Evolutionary conservation across 2,329 filamentous ascomycete species (phyloP).

Genomic region (Plectosphaerella cucumerina): DNA sequence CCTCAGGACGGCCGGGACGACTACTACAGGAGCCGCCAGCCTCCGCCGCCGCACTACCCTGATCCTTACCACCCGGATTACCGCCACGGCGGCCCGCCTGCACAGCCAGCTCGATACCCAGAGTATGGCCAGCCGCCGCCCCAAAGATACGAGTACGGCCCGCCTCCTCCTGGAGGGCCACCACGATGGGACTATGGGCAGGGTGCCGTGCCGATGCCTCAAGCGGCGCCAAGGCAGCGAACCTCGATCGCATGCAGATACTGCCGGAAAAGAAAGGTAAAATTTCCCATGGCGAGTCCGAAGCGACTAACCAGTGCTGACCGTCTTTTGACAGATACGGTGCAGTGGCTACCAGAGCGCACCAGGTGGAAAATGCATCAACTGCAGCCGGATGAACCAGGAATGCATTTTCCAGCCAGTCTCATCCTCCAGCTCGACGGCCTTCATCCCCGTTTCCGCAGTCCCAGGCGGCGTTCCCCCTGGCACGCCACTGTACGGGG

Average conservation of each 20-base stretch:
- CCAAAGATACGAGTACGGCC: constrained; percentile 11
- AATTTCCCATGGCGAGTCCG: not conserved
- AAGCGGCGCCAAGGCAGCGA: constrained; percentile 52
- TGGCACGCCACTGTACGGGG: constrained; percentile 52
- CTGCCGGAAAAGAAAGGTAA: constrained; percentile 57
- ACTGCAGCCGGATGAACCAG: constrained; percentile 58
- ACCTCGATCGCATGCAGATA: constrained; percentile 59
- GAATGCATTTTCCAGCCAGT: constrained; percentile 60
- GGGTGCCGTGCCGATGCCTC: constrained; percentile 34
- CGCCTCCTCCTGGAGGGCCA: constrained; percentile 13
- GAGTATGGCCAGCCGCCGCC: constrained; percentile 24
- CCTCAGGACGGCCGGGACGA: constrained; percentile 19
- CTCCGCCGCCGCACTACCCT: constrained; percentile 23
- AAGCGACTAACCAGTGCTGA: constrained; percentile 15
- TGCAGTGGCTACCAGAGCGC: constrained; percentile 58
- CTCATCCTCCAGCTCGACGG: constrained; percentile 50
- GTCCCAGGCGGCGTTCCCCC: constrained; percentile 54
- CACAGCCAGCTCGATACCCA: constrained; percentile 24
- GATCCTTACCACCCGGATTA: constrained; percentile 28
- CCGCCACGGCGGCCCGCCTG: constrained; percentile 24
- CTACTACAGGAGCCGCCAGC: constrained; percentile 24
- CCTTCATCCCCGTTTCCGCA: constrained; percentile 56
- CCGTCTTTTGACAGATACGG: constrained; percentile 40
- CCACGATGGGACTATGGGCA: constrained; percentile 24
- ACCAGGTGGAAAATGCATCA: constrained; percentile 55